Conservation (phyloP, 2,329 filamentous ascomycete species). For the Botrytis aclada region DNA sequence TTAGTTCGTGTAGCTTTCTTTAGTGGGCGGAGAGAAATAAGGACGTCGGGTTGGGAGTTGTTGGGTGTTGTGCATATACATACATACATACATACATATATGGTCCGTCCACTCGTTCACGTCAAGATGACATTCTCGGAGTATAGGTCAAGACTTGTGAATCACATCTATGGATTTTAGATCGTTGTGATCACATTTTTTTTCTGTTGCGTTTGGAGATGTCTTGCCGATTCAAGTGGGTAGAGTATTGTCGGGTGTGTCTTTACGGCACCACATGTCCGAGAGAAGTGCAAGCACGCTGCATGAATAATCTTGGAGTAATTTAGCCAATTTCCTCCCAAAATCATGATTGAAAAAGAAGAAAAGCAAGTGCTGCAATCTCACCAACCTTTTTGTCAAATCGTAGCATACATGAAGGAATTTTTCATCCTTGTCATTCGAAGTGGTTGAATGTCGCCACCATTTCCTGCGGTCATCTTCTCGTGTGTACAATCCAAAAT, state of each 20-base stretch:
- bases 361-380: not conserved
- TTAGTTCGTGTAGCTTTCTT: not conserved
- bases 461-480: not conserved
- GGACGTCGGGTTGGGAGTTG: not conserved
- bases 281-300: not conserved
- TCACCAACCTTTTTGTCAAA: not conserved
- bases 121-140: not conserved
- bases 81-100: no score
- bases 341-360: not conserved
- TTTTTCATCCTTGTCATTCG: not conserved
- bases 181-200: not conserved
- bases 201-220: not conserved
- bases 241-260: no score
- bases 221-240: no score
- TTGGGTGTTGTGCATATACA: not conserved
- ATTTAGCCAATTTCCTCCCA: accelerated
- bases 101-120: not conserved
- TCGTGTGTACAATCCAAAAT: not conserved
- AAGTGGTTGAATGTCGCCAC: accelerated
- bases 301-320: accelerated
- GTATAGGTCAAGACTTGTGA: not conserved
- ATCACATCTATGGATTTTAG: not conserved
- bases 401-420: not conserved
- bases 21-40: not conserved
- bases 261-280: not conserved